Conservation (phyloP, 352 stramenopile species). For the Pythium aquatile region DNA sequence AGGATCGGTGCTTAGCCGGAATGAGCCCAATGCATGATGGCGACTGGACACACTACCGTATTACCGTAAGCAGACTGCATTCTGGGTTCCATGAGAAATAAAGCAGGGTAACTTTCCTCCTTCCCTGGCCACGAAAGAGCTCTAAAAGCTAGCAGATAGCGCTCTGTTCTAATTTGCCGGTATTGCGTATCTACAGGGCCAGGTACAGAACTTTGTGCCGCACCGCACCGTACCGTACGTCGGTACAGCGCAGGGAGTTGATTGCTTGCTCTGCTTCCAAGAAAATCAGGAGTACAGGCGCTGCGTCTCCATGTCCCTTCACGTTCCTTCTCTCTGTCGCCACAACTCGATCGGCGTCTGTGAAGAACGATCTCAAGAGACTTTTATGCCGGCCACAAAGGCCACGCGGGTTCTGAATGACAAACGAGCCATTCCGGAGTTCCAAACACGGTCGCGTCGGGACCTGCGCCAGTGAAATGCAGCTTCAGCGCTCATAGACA, state of each 20-base stretch:
- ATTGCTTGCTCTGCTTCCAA: no score
- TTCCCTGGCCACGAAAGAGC: neutral
- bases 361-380: neutral
- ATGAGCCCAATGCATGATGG: no score
- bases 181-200: no score
- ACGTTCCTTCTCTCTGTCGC: neutral
- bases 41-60: no score
- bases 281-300: neutral
- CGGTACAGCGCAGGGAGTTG: no score
- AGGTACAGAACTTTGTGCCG: neutral
- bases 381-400: neutral
- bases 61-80: no score
- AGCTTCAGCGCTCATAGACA: neutral
- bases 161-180: neutral
- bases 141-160: neutral
- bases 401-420: neutral
- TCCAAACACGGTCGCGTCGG: no score
- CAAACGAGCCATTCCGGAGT: neutral
- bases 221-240: neutral
- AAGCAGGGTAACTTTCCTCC: neutral
- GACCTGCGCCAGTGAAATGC: no score
- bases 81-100: neutral
- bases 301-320: neutral
- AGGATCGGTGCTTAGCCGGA: no score
- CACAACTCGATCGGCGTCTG: neutral